Evolutionary conservation across 1,284 basidiomycete species (phyloP).

Genomic region (Trichosporon ovoides): DNA sequence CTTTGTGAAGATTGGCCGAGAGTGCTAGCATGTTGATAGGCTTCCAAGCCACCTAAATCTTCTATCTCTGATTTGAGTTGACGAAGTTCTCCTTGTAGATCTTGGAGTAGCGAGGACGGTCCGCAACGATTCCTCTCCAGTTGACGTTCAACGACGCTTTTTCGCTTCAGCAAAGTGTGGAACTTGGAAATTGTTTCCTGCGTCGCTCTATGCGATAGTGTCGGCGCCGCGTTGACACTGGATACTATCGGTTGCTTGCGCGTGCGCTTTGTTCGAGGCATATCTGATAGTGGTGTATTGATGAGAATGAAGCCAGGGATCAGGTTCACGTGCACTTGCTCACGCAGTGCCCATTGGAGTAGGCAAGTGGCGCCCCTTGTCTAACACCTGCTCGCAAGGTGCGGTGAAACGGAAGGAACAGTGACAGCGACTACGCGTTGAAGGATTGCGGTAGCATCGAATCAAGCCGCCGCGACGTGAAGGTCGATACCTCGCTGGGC

Average conservation of each 20-base stretch:
- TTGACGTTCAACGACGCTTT: conserved; percentile 27
- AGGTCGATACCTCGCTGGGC: too few relatives aligned
- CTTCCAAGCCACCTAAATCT: conserved; percentile 64
- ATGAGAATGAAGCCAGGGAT: too few relatives aligned
- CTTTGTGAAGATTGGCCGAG: conserved; percentile 71
- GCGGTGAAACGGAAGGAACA: too few relatives aligned
- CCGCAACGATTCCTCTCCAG: background rate
- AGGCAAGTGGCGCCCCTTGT: too few relatives aligned
- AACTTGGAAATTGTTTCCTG: conserved; percentile 43
- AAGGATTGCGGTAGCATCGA: too few relatives aligned
- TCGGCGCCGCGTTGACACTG: background rate
- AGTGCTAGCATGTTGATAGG: conserved; percentile 72
- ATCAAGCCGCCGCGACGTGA: too few relatives aligned
- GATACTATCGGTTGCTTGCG: conserved; percentile 16
- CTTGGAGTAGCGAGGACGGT: background rate
- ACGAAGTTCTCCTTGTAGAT: conserved; percentile 39
- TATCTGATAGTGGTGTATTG: too few relatives aligned
- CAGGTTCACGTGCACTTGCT: too few relatives aligned
- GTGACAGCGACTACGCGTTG: too few relatives aligned
- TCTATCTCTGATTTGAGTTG: conserved; percentile 60
- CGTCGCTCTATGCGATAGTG: conserved; percentile 31
- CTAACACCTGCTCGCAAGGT: too few relatives aligned
- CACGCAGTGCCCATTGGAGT: too few relatives aligned
- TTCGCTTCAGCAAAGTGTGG: conserved; percentile 44
- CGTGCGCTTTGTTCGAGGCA: conserved; percentile 8